Evolutionary conservation across 768 basidiomycete species (phyloP), one percentile per base, ranked within the genome.

Genomic region (Leccinum aurantiacum): DNA sequence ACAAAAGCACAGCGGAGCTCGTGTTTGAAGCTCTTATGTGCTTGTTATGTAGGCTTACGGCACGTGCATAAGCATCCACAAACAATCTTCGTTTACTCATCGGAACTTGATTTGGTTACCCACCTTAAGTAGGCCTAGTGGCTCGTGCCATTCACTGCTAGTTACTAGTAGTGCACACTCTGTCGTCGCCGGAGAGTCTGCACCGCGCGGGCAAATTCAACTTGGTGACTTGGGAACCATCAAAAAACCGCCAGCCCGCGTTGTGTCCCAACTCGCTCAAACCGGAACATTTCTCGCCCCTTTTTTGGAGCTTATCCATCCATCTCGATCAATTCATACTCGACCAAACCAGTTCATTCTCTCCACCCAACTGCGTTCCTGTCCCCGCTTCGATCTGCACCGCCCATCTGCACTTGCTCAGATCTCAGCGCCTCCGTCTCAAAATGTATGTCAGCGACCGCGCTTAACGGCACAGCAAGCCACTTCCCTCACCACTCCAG

Each of bases 41-140:
- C 65, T 74, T 73, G 69, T 74, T 74, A 71, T 67, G 58, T 70
- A 66, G 58, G 58, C 65, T 74, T 74, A 74, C 72, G 74, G 72
- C 72, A 74, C 65, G 65, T 60, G 74, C 60, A 71, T 74, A 74
- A 74, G 72, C 72, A 74, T 57, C 60, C 24, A 66, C 72, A 74
- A 74, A 74, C 72, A 74, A 74, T 61, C 54, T 69, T 56, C 41
- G 72, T 75, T 74, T 60, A 67, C 62, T 62, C 49, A 71, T 72
- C 69, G 71, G 71, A 66, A 19, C 68, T 41, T 59, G 59, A 62
- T 56, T 55, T 3, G 7, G 44, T 19, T 13, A 8, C 29, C 25
- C 22, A 27, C 17, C 22, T 33, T 13, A 33, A 33, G 33, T 33
- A 13, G 33, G 31, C 10, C 33, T 35, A 35, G 33, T 35, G 33